Evolutionary conservation across 169 alveolate species (phyloP).

Genomic region (Plasmodium coatneyi): DNA sequence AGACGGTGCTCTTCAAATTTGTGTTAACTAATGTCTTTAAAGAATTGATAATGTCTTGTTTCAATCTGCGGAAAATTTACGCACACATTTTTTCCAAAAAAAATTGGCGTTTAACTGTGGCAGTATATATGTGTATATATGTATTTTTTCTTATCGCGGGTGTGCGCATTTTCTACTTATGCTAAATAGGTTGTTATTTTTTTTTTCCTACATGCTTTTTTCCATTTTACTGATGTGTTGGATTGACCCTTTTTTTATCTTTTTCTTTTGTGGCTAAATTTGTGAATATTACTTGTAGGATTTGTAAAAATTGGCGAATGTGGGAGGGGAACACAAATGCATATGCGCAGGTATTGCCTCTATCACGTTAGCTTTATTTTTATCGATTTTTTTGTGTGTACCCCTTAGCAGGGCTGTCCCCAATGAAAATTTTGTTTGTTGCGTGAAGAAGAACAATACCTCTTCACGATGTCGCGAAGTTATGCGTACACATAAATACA

Average conservation of each 20-base stretch:
- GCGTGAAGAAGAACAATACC: neutral
- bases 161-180: neutral
- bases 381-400: neutral
- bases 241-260: neutral
- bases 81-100: neutral
- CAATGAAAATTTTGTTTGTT: neutral
- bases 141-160: neutral
- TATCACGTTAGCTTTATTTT: neutral
- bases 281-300: neutral
- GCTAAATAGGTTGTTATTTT: neutral
- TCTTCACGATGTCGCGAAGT: neutral
- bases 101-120: neutral
- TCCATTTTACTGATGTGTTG: conserved; percentile 3
- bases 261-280: neutral
- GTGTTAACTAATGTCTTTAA: conserved; percentile 36
- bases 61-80: conserved; percentile 24
- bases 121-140: neutral
- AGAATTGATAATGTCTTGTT: conserved; percentile 38
- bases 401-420: neutral
- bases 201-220: neutral
- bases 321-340: neutral
- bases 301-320: neutral
- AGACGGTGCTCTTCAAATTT: conserved; percentile 19
- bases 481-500: neutral
- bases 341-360: neutral